Percentiles rank a stretch among this genome's conserved stretches.
Evolutionary conservation across 2,329 filamentous ascomycete genomes (phyloP).

Genomic region (Alternaria burnsii): DNA sequence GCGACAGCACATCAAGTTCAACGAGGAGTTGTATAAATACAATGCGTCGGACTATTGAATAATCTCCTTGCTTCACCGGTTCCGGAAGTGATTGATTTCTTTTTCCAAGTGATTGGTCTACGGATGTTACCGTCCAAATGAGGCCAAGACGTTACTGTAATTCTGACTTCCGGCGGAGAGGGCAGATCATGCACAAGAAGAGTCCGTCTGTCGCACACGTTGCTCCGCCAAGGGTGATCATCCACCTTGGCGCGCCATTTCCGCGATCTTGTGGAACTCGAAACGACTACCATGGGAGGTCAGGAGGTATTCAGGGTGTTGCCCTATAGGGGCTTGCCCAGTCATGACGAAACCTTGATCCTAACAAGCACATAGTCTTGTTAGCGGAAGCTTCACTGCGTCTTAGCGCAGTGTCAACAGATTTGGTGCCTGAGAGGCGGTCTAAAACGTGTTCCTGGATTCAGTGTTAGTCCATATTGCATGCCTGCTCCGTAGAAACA

Average conservation of each 20-base stretch:
- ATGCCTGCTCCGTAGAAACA: slow-evolving; percentile 1
- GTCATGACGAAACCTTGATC: slow-evolving; percentile 20
- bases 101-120: neutral
- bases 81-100: neutral
- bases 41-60: neutral
- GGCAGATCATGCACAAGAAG: slow-evolving; percentile 23
- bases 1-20: neutral
- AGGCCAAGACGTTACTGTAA: slow-evolving; percentile 7
- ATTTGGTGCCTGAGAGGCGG: neutral
- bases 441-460: neutral
- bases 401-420: neutral
- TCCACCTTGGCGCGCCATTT: slow-evolving; percentile 27
- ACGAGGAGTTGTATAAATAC: neutral
- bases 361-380: slow-evolving; percentile 22
- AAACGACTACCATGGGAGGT: slow-evolving; percentile 8
- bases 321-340: slow-evolving; percentile 5
- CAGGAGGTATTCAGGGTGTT: slow-evolving; percentile 7
- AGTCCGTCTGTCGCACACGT: slow-evolving; percentile 18
- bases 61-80: neutral
- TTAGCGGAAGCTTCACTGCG: slow-evolving; percentile 8
- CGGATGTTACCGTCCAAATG: slow-evolving; percentile 5
- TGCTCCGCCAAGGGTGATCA: slow-evolving; percentile 31
- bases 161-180: slow-evolving; percentile 9
- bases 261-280: slow-evolving; percentile 15
- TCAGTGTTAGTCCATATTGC: neutral